A percentile compares a stretch with the other conserved stretches of the same genome.
Conservation (phyloP, 495 filamentous ascomycete species). For the Tuber indicum region DNA sequence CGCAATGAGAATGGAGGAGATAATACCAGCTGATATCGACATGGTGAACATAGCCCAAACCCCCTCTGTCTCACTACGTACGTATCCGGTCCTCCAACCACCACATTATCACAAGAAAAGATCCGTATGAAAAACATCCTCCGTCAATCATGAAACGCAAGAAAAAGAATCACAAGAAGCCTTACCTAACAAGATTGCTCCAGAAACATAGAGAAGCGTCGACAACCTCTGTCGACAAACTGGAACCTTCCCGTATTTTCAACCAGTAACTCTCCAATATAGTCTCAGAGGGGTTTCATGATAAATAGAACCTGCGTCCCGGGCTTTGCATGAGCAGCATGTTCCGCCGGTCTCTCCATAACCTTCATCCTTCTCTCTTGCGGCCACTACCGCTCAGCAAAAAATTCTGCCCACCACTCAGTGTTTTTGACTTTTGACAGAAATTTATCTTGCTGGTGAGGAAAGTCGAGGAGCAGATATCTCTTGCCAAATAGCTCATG, state of each 20-base stretch:
- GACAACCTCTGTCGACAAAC: background rate
- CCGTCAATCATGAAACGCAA: background rate
- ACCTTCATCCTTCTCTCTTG: constrained; percentile 1
- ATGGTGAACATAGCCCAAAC: background rate
- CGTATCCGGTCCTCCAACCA: background rate
- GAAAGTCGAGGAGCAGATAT: background rate
- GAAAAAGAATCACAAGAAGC: background rate
- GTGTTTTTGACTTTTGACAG: background rate
- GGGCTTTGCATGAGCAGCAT: background rate
- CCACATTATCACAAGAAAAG: background rate
- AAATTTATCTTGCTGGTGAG: background rate
- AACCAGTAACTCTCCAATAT: background rate
- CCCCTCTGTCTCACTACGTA: background rate
- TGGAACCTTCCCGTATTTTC: background rate
- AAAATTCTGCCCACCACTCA: background rate
- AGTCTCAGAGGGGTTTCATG: background rate
- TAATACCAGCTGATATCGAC: background rate
- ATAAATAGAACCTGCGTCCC: background rate
- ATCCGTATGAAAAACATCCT: background rate
- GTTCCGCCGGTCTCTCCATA: background rate
- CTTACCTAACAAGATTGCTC: background rate
- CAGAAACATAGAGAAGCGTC: background rate
- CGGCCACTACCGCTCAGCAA: background rate
- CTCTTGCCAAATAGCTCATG: background rate
- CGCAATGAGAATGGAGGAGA: background rate